Evolutionary conservation across 2,329 filamentous ascomycete species (phyloP), one percentile per base, ranked within the genome.

Genomic region (Cladosporium sp.): DNA sequence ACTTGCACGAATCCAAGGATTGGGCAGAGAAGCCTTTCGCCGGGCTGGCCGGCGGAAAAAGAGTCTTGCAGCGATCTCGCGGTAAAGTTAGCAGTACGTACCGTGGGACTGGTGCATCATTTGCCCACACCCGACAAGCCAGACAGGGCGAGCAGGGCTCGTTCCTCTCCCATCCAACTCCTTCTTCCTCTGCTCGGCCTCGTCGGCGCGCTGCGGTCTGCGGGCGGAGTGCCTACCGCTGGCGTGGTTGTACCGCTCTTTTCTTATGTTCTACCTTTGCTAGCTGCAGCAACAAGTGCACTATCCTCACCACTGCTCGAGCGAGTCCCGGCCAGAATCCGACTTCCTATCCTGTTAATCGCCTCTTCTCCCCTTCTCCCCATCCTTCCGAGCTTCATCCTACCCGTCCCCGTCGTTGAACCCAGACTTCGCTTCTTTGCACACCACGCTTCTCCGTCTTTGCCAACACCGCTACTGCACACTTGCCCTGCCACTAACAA

Each of bases 321-420:
- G 41, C n/a, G 8, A 21, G 8, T 11, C 52, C 15, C 21, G 52
- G 28, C 3, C 52, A n/a, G 28, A n/a, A 14, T 55, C 52, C 52
- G 52, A 55, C 52, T 55, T 55, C 28, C 52, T 32, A 24, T 47
- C 41, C 41, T 47, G n/a, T 21, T 12, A 21, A 11, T 24, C n/a
- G n/a, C 52, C 51, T 55, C 21, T 57, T 18, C 34, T 14, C 26
- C 11, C 52, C 52, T 55, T 15, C 34, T 18, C 34, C 26, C 26
- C 11, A 52, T 52, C 49, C 49, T 30, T 52, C 28, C 59, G 59
- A 62, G 30, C 59, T 62, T 62, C 59, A 38, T 52, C 59, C 59
- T 47, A 30, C 57, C 52, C 52, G 28, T 32, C 18, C 32, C 52
- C 52, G 52, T 34, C 30, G 51, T 59, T 59, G 57, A 59, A 59